phyloP scores from a whole-genome alignment of 495 filamentous ascomycete genomes.

The Elasticomyces elasticus region DNA sequence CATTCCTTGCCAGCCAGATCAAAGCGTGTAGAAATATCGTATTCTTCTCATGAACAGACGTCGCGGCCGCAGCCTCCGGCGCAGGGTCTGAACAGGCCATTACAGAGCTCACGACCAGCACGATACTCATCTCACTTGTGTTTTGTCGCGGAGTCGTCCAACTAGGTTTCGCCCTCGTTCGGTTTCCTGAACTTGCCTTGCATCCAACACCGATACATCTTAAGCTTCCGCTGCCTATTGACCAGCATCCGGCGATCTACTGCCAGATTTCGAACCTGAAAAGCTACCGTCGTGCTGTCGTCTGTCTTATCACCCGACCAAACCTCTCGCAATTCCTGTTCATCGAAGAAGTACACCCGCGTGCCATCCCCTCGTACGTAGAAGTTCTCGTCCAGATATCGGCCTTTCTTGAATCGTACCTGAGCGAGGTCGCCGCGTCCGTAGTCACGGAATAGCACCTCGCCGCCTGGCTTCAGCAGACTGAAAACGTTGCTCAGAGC shows the following conservation, averaged over 20 bases:
- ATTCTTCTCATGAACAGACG: no score
- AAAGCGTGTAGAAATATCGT: no score
- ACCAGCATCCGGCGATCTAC: slow-evolving; percentile 81
- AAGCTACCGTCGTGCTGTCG: slow-evolving; percentile 25
- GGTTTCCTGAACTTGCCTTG: slow-evolving; percentile 82
- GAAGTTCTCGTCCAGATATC: slow-evolving; percentile 91
- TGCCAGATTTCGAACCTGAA: slow-evolving; percentile 67
- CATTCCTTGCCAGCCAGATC: no score
- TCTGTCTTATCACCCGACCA: slow-evolving; percentile 43
- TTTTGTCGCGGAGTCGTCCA: neutral
- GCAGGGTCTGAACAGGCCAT: no score
- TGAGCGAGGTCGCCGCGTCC: slow-evolving; percentile 90
- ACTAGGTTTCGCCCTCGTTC: neutral
- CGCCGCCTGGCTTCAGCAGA: slow-evolving; percentile 77
- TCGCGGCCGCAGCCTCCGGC: no score
- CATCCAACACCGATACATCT: slow-evolving; percentile 98
- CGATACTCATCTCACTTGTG: neutral
- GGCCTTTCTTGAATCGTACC: slow-evolving; percentile 88
- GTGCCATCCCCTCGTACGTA: slow-evolving; percentile 94
- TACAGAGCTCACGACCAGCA: neutral
- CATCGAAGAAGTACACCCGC: slow-evolving; percentile 92
- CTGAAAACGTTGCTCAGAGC: slow-evolving; percentile 73
- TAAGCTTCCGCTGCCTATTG: slow-evolving; percentile 77
- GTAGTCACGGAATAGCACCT: slow-evolving; percentile 90
- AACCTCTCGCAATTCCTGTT: slow-evolving; percentile 66